Evolutionary conservation across 768 basidiomycete genomes (phyloP), one percentile per base, ranked within the genome.

Genomic region (Lepiota brunneoincarnata): DNA sequence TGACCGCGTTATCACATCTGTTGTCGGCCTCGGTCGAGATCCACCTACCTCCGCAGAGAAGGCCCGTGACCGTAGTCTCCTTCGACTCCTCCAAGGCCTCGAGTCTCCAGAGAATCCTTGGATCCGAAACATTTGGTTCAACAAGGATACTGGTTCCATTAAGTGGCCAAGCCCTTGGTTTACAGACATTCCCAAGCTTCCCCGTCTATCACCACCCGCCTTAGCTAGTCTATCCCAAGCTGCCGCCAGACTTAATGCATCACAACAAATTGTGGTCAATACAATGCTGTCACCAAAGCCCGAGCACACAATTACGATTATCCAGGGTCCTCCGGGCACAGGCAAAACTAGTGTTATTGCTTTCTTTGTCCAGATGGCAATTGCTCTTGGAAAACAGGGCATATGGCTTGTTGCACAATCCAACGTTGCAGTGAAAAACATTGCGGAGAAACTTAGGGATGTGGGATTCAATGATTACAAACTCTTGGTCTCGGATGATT

Each of bases 341-440:
- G 87, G 87, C 17, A 89, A 89, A 63, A 89, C 87, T 0, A 82
- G 83, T 39, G 86, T 88, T 1, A 89, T 89, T 67, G 81, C 83
- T 10, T 72, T 79, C 5, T 87, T 73, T 75, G 83, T 86, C 10
- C 66, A 76, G 18, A 69, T 70, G 58, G 77, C 82, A 36, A 61
- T 79, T 20, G 58, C 65, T 23, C 55, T 55, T 23, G 72, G 72
- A 0, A 62, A 67, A 17, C 59, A 64, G 57, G 83, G 87, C 0
- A 82, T 91, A 11, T 93, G 89, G 87, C 79, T 93, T 4, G 73
- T 91, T 63, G 89, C 91, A 31, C 88, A 93, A 63, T 88, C 87
- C 15, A 93, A 93, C 73, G 82, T 93, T 45, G 91, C 89, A 43
- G 91, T 93, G 18, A 92, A 91, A 67, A 93, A 93, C 59, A 92